These are phyloP conservation scores for Microdochium trichocladiopsis DNA, from an alignment of 2,329 filamentous ascomycete genomes.

Conservation along the genomic window DNA sequence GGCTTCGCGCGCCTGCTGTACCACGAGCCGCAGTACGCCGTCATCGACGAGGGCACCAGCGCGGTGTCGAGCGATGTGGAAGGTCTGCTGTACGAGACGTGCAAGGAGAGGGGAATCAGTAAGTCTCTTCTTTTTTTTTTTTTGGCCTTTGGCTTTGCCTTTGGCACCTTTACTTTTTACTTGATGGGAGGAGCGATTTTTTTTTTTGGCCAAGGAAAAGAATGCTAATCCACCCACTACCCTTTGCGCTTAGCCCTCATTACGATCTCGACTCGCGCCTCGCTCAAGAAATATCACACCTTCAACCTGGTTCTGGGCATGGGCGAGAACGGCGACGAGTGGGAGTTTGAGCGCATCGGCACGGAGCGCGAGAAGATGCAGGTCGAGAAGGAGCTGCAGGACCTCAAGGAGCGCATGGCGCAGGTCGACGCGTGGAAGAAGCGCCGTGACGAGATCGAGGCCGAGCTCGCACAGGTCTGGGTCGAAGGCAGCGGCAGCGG, in stretches of 20 bases:
- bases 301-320: slow-evolving; percentile 82
- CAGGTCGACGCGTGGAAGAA: slow-evolving; percentile 81
- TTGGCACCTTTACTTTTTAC: too few relatives aligned
- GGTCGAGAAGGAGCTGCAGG: slow-evolving; percentile 83
- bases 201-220: too few relatives aligned
- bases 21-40: slow-evolving; percentile 89
- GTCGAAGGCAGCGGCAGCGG: slow-evolving; percentile 34
- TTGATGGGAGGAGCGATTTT: too few relatives aligned
- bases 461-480: slow-evolving; percentile 64
- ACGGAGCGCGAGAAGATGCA: slow-evolving; percentile 89
- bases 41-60: slow-evolving; percentile 92
- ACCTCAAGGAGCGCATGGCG: slow-evolving; percentile 70
- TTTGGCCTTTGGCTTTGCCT: too few relatives aligned
- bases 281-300: slow-evolving; percentile 91
- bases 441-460: slow-evolving; percentile 73
- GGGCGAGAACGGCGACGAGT: slow-evolving; percentile 75
- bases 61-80: slow-evolving; percentile 94
- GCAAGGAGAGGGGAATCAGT: slow-evolving; percentile 92
- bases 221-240: too few relatives aligned
- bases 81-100: slow-evolving; percentile 84
- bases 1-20: slow-evolving; percentile 85
- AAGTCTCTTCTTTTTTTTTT: slow-evolving; percentile 35
- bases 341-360: slow-evolving; percentile 90
- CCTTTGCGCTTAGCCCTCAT: slow-evolving; percentile 73
- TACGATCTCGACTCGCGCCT: slow-evolving; percentile 90